These are phyloP conservation scores for Firmiana major DNA, from an alignment of 345 rosid genomes.

Conservation along the genomic window DNA sequence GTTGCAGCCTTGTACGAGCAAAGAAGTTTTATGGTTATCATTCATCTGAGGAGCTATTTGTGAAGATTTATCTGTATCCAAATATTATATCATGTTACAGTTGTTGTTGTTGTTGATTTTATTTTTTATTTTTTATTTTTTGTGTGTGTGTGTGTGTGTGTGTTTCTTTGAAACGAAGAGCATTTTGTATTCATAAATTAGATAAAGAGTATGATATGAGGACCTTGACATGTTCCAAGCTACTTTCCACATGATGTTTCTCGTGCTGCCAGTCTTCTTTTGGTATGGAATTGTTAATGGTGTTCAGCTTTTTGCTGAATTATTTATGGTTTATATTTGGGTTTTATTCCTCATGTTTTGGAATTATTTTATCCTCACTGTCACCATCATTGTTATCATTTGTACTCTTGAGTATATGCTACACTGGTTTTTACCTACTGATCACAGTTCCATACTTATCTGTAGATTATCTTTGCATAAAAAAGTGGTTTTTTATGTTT, in stretches of 20 bases:
- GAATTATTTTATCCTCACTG: neutral
- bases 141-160: too few relatives aligned
- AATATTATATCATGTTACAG: conserved; percentile 9
- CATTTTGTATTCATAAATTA: conserved; percentile 5
- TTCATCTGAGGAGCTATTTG: conserved; percentile 76
- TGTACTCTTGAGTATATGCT: neutral
- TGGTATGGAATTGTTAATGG: conserved; percentile 36
- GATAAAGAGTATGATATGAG: conserved; percentile 10
- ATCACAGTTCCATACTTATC: neutral
- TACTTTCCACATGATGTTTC: conserved; percentile 74
- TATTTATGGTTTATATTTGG: neutral
- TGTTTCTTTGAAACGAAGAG: neutral
- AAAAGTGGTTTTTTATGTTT: neutral
- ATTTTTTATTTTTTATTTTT: neutral
- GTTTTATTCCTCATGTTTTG: neutral
- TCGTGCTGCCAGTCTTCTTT: conserved; percentile 65
- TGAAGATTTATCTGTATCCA: conserved; percentile 94
- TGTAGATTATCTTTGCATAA: neutral
- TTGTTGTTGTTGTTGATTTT: conserved; percentile 2
- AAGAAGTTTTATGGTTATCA: conserved; percentile 87
- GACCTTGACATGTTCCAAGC: conserved; percentile 53
- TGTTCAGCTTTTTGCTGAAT: neutral
- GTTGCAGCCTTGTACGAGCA: conserved; percentile 74
- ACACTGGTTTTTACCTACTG: neutral
- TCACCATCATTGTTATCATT: neutral